A percentile compares a stretch with the other conserved stretches of the same genome.
These are phyloP conservation scores for Aspergillus sclerotioniger DNA, from an alignment of 495 filamentous ascomycete species.

Conservation along the genomic window DNA sequence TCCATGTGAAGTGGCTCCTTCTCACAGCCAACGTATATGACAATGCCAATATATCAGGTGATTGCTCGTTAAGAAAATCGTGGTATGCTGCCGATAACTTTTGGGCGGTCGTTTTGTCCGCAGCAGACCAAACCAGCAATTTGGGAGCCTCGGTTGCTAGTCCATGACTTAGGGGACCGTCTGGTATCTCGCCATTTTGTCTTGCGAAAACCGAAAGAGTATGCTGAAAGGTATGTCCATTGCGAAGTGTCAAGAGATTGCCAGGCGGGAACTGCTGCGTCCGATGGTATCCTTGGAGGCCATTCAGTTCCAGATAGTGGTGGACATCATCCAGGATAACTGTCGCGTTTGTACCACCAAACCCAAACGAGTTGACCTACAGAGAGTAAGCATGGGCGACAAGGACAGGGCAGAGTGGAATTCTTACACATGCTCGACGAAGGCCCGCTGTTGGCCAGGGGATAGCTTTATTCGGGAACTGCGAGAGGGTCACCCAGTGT, in stretches of 20 bases:
- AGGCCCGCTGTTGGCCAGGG: conserved; percentile 27
- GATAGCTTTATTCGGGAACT: conserved; percentile 8
- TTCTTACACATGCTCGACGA: conserved; percentile 17
- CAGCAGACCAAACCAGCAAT: background rate
- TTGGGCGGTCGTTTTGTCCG: background rate
- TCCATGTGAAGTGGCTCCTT: background rate
- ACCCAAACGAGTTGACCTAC: conserved; percentile 30
- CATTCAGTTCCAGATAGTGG: conserved; percentile 14
- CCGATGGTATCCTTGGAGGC: background rate
- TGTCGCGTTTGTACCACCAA: conserved; percentile 27
- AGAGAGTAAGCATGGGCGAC: background rate
- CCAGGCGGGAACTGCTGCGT: background rate
- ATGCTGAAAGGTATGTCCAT: too few species aligned
- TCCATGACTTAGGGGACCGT: too few species aligned
- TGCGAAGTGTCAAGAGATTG: background rate
- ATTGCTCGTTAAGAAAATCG: background rate
- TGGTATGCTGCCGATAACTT: too few species aligned
- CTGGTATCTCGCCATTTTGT: background rate
- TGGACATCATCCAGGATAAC: conserved; percentile 31
- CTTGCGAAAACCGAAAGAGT: too few species aligned
- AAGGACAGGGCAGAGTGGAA: background rate
- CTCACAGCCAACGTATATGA: too few species aligned
- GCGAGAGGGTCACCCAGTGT: background rate
- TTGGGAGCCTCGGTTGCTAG: background rate
- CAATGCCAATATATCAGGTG: background rate